These are phyloP conservation scores for Nemania abortiva DNA, from an alignment of 2,329 filamentous ascomycete species.

Conservation along the genomic window DNA sequence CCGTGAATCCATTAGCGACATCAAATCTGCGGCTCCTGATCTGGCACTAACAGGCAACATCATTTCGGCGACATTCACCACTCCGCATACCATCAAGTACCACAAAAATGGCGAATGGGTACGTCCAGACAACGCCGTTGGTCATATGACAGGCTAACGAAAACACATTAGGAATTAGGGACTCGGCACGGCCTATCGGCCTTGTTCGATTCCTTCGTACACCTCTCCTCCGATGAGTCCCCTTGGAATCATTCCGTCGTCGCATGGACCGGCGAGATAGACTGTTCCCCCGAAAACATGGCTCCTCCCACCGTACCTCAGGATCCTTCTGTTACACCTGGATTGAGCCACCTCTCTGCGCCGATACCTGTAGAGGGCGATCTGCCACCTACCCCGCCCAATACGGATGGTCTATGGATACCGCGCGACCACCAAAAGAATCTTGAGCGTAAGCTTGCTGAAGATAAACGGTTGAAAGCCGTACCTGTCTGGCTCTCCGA, in stretches of 20 bases:
- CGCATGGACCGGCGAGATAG: constrained; percentile 93
- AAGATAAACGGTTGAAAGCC: constrained; percentile 81
- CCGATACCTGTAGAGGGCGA: constrained; percentile 79
- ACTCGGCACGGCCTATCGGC: constrained; percentile 88
- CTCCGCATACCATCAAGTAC: constrained; percentile 70
- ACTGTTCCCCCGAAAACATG: constrained; percentile 60
- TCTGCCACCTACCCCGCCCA: constrained; percentile 67
- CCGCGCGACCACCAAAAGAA: constrained; percentile 75
- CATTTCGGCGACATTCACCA: constrained; percentile 74
- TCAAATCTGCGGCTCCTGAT: constrained; percentile 67
- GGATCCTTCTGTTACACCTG: constrained; percentile 63
- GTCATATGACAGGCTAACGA: constrained; percentile 17
- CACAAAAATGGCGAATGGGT: constrained; percentile 72
- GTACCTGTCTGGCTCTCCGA: constrained; percentile 91
- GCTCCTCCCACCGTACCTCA: constrained; percentile 63
- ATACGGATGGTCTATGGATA: constrained; percentile 77
- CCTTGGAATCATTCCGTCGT: constrained; percentile 94
- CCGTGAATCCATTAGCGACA: constrained; percentile 66
- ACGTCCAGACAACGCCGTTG: constrained; percentile 47
- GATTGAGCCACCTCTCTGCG: constrained; percentile 80
- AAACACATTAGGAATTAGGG: constrained; percentile 71
- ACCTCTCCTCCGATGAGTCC: constrained; percentile 84
- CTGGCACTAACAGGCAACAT: constrained; percentile 72
- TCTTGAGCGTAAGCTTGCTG: constrained; percentile 79
- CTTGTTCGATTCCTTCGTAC: constrained; percentile 89